Evolutionary conservation across 2,329 filamentous ascomycete genomes (phyloP).

Genomic region (Grosmannia huntii): DNA sequence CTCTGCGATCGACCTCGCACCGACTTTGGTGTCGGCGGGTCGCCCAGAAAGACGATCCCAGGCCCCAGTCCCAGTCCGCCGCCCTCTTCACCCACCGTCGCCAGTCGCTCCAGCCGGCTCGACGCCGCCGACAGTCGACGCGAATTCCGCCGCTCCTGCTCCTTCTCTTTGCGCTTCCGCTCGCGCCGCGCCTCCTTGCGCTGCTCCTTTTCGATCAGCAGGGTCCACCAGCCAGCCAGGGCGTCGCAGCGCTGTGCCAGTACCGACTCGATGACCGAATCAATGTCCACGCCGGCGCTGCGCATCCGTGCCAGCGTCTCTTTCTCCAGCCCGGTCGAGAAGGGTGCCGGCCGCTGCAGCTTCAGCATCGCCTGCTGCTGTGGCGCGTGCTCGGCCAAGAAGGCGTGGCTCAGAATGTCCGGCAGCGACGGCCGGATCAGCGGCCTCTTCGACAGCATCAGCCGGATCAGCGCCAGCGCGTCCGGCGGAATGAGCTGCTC

Average conservation of each 20-base stretch:
- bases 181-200: constrained; percentile 72
- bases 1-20: constrained; percentile 62
- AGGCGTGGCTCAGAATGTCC: constrained; percentile 79
- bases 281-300: constrained; percentile 84
- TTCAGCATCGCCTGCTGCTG: constrained; percentile 84
- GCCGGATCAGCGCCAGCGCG: constrained; percentile 62
- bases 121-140: constrained; percentile 81
- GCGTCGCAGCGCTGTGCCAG: constrained; percentile 79
- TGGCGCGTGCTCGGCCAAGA: constrained; percentile 74
- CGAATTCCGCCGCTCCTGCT: constrained; percentile 66
- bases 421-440: constrained; percentile 67
- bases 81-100: constrained; percentile 68
- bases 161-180: constrained; percentile 71
- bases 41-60: constrained; percentile 24
- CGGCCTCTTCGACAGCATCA: constrained; percentile 81
- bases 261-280: constrained; percentile 89
- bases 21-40: constrained; percentile 45
- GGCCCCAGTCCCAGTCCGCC: constrained; percentile 3
- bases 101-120: constrained; percentile 69
- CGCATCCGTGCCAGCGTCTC: constrained; percentile 88
- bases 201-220: constrained; percentile 88
- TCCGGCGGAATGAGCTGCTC: constrained; percentile 60
- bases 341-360: constrained; percentile 65
- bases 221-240: constrained; percentile 89
- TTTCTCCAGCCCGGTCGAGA: constrained; percentile 77